phyloP scores from a whole-genome alignment of 1,139 yeast genomes.

The Hyphopichia khmerensis region DNA sequence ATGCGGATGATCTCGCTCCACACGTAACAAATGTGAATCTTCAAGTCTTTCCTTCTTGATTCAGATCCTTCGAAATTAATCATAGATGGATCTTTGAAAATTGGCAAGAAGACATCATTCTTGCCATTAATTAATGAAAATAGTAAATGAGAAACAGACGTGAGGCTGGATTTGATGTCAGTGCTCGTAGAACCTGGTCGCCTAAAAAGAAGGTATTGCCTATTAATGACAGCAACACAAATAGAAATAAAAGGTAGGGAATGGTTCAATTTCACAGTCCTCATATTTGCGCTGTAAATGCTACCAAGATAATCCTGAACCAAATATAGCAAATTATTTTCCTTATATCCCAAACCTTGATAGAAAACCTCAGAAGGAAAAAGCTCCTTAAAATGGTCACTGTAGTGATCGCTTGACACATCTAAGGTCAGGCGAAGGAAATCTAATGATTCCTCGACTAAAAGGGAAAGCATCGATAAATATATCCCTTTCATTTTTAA shows the following conservation, averaged over 20 bases:
- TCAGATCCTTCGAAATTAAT: slow-evolving; percentile 40
- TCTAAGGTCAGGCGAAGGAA: slow-evolving; percentile 17
- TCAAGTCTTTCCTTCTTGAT: slow-evolving; percentile 24
- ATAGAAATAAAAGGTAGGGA: slow-evolving; percentile 25
- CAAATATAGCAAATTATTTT: slow-evolving; percentile 12
- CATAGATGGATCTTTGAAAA: slow-evolving; percentile 8
- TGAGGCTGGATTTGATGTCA: slow-evolving; percentile 17
- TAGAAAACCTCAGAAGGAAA: slow-evolving; percentile 27
- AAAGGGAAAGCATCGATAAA: slow-evolving; percentile 29
- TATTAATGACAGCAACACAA: slow-evolving; percentile 22
- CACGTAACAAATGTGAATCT: slow-evolving; percentile 31
- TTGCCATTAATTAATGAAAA: slow-evolving; percentile 7
- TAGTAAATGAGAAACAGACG: slow-evolving; percentile 16
- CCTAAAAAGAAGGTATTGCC: slow-evolving; percentile 18
- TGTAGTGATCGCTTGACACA: slow-evolving; percentile 10
- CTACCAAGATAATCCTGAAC: slow-evolving; percentile 14
- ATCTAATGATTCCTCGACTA: slow-evolving; percentile 33
- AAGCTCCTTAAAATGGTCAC: slow-evolving; percentile 16
- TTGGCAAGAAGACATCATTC: slow-evolving; percentile 8
- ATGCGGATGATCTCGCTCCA: slow-evolving; percentile 39
- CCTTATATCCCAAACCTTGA: slow-evolving; percentile 17
- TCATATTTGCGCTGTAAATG: background rate
- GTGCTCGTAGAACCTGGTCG: slow-evolving; percentile 10
- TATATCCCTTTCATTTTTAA: slow-evolving; percentile 26
- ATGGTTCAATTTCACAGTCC: slow-evolving; percentile 7